A percentile compares a stretch with the other conserved stretches of the same genome.
Evolutionary conservation across 2,329 filamentous ascomycete genomes (phyloP).

Genomic region (Thielaviopsis musarum): DNA sequence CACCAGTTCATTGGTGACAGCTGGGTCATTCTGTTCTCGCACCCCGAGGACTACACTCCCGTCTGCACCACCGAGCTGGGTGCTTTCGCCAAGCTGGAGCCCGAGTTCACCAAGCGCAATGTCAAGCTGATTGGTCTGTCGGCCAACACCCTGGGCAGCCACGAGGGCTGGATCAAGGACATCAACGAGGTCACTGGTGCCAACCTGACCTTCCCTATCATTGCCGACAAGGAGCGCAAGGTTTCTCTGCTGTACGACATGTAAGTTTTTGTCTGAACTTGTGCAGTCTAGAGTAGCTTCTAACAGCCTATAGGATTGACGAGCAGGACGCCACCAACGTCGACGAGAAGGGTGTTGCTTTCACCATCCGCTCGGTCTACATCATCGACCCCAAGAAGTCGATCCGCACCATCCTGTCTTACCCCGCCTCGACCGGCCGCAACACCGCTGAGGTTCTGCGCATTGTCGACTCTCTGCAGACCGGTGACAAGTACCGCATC

Average conservation of each 20-base stretch:
- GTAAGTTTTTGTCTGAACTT: constrained; percentile 25
- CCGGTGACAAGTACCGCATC: constrained; percentile 73
- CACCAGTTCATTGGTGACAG: constrained; percentile 64
- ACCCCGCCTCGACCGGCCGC: constrained; percentile 78
- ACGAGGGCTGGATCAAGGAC: constrained; percentile 82
- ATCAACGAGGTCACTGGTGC: constrained; percentile 63
- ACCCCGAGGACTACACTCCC: constrained; percentile 82
- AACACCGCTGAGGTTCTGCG: constrained; percentile 67
- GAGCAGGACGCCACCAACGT: constrained; percentile 70
- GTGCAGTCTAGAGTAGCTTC: not conserved
- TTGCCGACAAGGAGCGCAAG: constrained; percentile 63
- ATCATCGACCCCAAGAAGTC: constrained; percentile 89
- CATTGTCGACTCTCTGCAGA: constrained; percentile 64
- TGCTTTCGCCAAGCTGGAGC: constrained; percentile 76
- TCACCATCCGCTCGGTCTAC: constrained; percentile 91
- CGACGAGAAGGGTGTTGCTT: constrained; percentile 67
- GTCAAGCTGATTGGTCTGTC: constrained; percentile 85
- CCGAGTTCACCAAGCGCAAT: constrained; percentile 70
- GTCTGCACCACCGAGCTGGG: constrained; percentile 94
- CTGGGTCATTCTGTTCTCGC: constrained; percentile 72
- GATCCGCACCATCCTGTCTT: constrained; percentile 81
- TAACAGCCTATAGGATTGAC: constrained; percentile 40
- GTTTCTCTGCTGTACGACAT: constrained; percentile 66
- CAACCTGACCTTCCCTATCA: constrained; percentile 60
- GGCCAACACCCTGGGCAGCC: constrained; percentile 70